Evolutionary conservation across 2,329 filamentous ascomycete species (phyloP).

Genomic region (Paraphoma chrysanthemicola): DNA sequence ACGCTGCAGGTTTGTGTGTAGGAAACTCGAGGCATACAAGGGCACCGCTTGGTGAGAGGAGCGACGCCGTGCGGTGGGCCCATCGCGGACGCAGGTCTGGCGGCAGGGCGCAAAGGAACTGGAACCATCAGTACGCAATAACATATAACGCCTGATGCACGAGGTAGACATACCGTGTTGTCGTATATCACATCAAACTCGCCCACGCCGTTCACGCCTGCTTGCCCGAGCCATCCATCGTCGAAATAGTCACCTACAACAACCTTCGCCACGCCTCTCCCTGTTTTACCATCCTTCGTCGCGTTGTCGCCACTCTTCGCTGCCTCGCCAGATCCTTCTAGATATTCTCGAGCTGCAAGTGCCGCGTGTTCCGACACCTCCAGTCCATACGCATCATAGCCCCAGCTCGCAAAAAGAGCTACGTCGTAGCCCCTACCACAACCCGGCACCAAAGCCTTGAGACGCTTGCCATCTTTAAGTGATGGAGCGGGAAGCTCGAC

Average conservation of each 20-base stretch:
- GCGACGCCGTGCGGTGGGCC: conserved; percentile 62
- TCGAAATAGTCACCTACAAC: conserved; percentile 72
- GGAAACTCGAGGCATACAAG: conserved; percentile 80
- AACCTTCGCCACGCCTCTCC: conserved; percentile 63
- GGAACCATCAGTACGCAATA: neutral
- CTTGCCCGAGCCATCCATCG: conserved; percentile 60
- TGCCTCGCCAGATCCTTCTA: conserved; percentile 40
- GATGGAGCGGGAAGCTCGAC: conserved; percentile 20
- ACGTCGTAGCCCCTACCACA: conserved; percentile 86
- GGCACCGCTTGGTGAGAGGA: conserved; percentile 60
- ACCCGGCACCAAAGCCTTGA: conserved; percentile 76
- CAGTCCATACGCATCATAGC: conserved; percentile 79
- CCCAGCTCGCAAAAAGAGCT: conserved; percentile 73
- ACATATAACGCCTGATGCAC: too few relatives aligned
- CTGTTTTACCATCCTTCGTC: conserved; percentile 48
- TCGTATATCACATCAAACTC: conserved; percentile 73
- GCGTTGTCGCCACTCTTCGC: conserved; percentile 53
- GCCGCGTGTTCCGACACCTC: conserved; percentile 66
- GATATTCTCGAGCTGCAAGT: conserved; percentile 54
- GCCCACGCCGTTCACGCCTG: conserved; percentile 31
- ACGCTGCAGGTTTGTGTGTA: conserved; percentile 69
- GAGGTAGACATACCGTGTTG: conserved; percentile 59
- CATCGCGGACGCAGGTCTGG: conserved; percentile 63
- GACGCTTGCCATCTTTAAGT: conserved; percentile 42
- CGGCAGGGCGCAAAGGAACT: conserved; percentile 69